Percentiles rank a stretch among this genome's conserved stretches.
phyloP scores from a whole-genome alignment of 352 stramenopile genomes.

The Globisporangium radiosum region DNA sequence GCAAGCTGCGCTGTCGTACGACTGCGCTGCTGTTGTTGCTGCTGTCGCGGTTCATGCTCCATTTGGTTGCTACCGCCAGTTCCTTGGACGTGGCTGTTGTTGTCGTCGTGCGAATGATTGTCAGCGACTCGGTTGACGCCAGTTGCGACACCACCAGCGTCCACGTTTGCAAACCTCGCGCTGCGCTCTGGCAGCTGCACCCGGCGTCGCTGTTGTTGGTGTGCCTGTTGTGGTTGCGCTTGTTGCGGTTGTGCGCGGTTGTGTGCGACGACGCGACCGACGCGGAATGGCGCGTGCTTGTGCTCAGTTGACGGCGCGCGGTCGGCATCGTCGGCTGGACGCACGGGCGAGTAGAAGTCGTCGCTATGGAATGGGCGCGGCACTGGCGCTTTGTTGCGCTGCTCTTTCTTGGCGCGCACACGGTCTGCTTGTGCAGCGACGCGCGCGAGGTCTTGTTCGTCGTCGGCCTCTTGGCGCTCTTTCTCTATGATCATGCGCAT shows the following conservation, averaged over 20 bases:
- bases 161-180: not conserved
- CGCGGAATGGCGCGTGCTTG: slow-evolving; percentile 9
- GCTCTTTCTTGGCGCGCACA: not conserved
- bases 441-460: not conserved
- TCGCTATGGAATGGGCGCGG: slow-evolving; percentile 1
- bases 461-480: slow-evolving; percentile 18
- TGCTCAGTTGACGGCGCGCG: not conserved
- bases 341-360: slow-evolving; percentile 29
- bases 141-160: too few species aligned
- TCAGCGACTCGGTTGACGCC: too few species aligned
- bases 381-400: not conserved
- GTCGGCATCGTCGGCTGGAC: slow-evolving; percentile 5
- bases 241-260: not conserved
- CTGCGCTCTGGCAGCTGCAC: not conserved
- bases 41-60: slow-evolving; percentile 10
- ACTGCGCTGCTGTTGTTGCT: slow-evolving; percentile 18
- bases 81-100: not conserved
- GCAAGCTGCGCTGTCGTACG: slow-evolving; percentile 11
- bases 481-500: slow-evolving; percentile 31
- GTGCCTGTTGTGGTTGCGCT: not conserved
- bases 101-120: not conserved
- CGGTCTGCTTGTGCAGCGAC: slow-evolving; percentile 13
- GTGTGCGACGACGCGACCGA: not conserved
- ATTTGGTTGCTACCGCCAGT: slow-evolving; percentile 5
- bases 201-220: not conserved